Conservation (phyloP, 768 basidiomycete species). For the Trametes punicea region DNA sequence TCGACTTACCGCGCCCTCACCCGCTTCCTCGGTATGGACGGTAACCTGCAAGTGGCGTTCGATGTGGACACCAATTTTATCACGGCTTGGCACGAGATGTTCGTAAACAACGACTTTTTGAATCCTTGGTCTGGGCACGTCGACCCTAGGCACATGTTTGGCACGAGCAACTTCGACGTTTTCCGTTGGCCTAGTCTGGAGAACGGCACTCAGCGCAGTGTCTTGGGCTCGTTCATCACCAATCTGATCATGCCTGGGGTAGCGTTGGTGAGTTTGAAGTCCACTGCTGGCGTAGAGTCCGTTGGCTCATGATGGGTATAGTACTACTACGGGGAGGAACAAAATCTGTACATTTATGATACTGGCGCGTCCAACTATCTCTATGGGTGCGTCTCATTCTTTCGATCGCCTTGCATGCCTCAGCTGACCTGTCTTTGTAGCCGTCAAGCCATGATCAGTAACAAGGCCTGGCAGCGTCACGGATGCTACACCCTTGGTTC, state of each 20-base stretch:
- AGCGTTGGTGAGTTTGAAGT: constrained; percentile 51
- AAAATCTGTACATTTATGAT: constrained; percentile 84
- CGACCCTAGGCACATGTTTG: constrained; percentile 88
- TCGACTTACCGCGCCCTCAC: constrained; percentile 84
- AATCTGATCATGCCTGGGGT: constrained; percentile 85
- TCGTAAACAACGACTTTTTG: constrained; percentile 82
- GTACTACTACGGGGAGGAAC: constrained; percentile 91
- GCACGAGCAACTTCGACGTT: constrained; percentile 92
- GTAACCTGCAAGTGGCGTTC: constrained; percentile 87
- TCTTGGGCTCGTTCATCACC: constrained; percentile 74
- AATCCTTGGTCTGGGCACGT: constrained; percentile 61
- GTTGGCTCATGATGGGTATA: constrained; percentile 29
- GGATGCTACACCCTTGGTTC: constrained; percentile 92
- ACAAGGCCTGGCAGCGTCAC: constrained; percentile 86
- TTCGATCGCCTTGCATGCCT: not conserved
- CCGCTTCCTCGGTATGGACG: constrained; percentile 94
- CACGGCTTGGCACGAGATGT: constrained; percentile 90
- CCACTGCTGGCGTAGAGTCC: not conserved
- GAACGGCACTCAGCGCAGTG: constrained; percentile 77
- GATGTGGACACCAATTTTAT: constrained; percentile 82
- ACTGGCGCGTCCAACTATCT: constrained; percentile 91
- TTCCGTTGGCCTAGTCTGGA: constrained; percentile 90
- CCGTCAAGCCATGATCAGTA: constrained; percentile 88
- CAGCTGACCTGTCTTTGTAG: constrained; percentile 41
- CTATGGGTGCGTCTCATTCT: constrained; percentile 57